Base-by-base conservation (phyloP, 257 asterid genomes). In the Solanum stenotomum region DNA sequence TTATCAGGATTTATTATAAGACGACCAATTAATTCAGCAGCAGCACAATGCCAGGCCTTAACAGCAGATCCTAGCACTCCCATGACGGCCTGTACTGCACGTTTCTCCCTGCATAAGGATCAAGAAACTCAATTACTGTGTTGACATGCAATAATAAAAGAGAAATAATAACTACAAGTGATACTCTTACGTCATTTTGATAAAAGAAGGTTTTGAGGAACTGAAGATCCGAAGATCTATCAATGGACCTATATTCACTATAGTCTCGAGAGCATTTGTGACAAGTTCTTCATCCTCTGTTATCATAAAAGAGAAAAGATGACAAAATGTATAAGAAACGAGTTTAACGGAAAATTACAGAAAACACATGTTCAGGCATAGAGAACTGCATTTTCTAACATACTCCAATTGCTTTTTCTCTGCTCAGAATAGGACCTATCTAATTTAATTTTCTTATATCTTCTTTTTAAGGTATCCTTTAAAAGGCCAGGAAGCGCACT, bases 241-340 rank as follows among this genome's bases (percentile, higher is more conserved):
- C 90, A 96, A 90, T 22, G 96, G 99, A 18, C 98, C 99, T 92
- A 97, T 86, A 90, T 96, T 97, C 93, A 97, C 96, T 85, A 95
- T 92, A 7, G 96, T 95, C 93, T 97, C 99, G 33, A 97, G 93
- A 75, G 95, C 91, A 88, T 97, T 97, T 61, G 99, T 97, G 56
- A 95, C 99, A 46, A 97, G 98, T 89, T 97, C 99, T 88, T 97
- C 99, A 81, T 97, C 99, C 98, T 97, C 98, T 97, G 98, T 85
- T 87, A 44, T 86, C 81, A 56, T 89, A 25, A 72, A 75, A 38
- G 5, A 12, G 8, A 6, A 31, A 31, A 49, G 86, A 49, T 49
- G 86, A 86, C 67, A 84, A 71, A 83, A 63, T 85, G 90, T 86
- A 89, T 82, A 68, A 85, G 86, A 86, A 86, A 76, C 79, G 72